Conservation (phyloP, 2,329 filamentous ascomycete species). For the Fusarium pininemorale region DNA sequence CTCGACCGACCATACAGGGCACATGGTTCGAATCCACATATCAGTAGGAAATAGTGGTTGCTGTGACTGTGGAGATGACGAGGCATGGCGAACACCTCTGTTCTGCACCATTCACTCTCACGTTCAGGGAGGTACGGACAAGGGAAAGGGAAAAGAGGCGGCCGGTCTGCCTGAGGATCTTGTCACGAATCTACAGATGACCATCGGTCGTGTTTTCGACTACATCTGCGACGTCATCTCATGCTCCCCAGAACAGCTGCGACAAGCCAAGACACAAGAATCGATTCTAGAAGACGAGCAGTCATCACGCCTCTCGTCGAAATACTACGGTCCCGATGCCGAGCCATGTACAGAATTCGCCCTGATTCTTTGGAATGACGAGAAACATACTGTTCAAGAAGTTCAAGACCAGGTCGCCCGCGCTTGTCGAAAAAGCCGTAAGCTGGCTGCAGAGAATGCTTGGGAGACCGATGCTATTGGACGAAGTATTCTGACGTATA, state of each 20-base stretch:
- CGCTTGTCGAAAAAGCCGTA: conserved; percentile 78
- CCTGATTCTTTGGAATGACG: conserved; percentile 94
- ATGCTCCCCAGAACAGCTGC: conserved; percentile 94
- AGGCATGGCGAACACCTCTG: conserved; percentile 89
- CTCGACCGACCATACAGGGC: conserved; percentile 90
- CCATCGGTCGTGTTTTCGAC: conserved; percentile 85
- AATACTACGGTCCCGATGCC: conserved; percentile 71
- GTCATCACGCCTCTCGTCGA: conserved; percentile 76
- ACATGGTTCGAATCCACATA: conserved; percentile 88
- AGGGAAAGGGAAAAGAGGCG: conserved; percentile 69
- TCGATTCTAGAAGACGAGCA: conserved; percentile 84
- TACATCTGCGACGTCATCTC: conserved; percentile 98
- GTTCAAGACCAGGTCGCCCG: conserved; percentile 90
- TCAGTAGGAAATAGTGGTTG: conserved; percentile 93
- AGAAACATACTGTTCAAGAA: conserved; percentile 95
- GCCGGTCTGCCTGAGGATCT: conserved; percentile 77
- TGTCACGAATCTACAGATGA: conserved; percentile 80
- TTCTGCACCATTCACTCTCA: conserved; percentile 93
- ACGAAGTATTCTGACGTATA: conserved; percentile 83
- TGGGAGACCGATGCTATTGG: conserved; percentile 91
- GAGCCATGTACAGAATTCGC: conserved; percentile 72
- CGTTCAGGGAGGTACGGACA: conserved; percentile 56
- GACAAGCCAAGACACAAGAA: conserved; percentile 83
- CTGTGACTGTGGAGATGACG: conserved; percentile 95
- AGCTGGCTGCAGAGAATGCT: conserved; percentile 77